phyloP scores from a whole-genome alignment of 345 rosid species.

The Salix udensis region DNA sequence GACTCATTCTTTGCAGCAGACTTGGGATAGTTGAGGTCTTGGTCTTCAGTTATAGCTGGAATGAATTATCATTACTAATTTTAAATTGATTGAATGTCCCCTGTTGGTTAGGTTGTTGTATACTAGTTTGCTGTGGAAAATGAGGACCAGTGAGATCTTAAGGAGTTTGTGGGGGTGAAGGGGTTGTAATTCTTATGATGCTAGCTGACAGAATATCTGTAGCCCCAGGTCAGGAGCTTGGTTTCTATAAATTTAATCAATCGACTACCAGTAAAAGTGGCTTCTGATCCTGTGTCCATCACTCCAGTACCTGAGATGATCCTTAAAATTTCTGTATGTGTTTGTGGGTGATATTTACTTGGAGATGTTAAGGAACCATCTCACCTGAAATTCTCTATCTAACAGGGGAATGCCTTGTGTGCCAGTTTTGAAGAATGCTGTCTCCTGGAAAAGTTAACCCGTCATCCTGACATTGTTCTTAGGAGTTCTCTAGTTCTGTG shows the following conservation, averaged over 20 bases:
- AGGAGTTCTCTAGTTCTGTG: too few relatives aligned
- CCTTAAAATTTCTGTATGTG: too few relatives aligned
- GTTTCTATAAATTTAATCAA: not conserved
- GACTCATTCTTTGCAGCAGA: not conserved
- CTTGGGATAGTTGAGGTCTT: not conserved
- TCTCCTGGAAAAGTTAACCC: too few relatives aligned
- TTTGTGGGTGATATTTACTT: not conserved
- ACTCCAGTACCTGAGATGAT: too few relatives aligned
- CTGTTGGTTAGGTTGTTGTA: not conserved
- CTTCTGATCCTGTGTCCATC: not conserved
- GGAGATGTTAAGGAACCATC: too few relatives aligned
- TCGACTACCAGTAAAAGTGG: not conserved
- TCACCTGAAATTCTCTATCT: too few relatives aligned
- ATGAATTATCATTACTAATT: not conserved
- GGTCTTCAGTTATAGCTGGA: not conserved
- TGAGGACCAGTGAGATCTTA: not conserved
- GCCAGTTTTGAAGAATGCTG: too few relatives aligned
- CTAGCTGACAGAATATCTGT: not conserved
- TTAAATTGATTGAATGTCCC: not conserved
- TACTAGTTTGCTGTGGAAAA: not conserved
- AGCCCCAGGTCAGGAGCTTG: not conserved
- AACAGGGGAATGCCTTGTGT: too few relatives aligned
- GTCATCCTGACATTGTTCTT: too few relatives aligned
- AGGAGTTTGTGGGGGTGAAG: not conserved
- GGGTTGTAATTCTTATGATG: not conserved